Conservation (phyloP, 441 rosid genomes). For the Mallotus japonicus region DNA sequence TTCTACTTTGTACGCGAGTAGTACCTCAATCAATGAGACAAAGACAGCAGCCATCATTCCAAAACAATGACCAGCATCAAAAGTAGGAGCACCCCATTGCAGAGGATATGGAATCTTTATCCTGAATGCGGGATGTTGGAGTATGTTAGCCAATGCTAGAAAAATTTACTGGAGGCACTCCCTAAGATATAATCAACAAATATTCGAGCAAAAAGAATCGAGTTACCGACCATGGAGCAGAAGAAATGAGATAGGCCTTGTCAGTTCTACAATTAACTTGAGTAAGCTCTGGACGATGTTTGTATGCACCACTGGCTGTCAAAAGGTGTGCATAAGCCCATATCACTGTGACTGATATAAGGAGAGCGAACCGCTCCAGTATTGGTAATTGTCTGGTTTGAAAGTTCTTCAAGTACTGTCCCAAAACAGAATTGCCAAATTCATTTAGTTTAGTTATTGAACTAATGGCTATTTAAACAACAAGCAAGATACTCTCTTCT, state of each 20-base stretch:
- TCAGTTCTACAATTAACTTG: conserved; percentile 92
- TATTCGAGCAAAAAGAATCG: conserved; percentile 1
- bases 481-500: not conserved
- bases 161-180: not conserved
- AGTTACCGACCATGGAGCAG: conserved; percentile 90
- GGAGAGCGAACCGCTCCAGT: conserved; percentile 84
- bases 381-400: conserved; percentile 64
- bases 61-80: conserved; percentile 98
- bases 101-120: conserved; percentile 98
- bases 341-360: conserved; percentile 70
- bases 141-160: not conserved
- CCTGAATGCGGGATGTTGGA: conserved; percentile 39
- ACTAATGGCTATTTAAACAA: too few species aligned
- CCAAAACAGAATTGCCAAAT: conserved; percentile 1
- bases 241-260: conserved; percentile 91
- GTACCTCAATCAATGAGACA: conserved; percentile 92
- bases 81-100: conserved; percentile 99
- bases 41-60: conserved; percentile 99
- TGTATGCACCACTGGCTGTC: conserved; percentile 97
- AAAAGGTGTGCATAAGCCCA: conserved; percentile 98
- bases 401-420: conserved; percentile 84
- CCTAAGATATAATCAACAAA: not conserved
- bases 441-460: not conserved
- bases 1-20: conserved; percentile 1
- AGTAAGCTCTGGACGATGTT: conserved; percentile 75